phyloP scores from a whole-genome alignment of 345 rosid species.

The Raphanus sativus region DNA sequence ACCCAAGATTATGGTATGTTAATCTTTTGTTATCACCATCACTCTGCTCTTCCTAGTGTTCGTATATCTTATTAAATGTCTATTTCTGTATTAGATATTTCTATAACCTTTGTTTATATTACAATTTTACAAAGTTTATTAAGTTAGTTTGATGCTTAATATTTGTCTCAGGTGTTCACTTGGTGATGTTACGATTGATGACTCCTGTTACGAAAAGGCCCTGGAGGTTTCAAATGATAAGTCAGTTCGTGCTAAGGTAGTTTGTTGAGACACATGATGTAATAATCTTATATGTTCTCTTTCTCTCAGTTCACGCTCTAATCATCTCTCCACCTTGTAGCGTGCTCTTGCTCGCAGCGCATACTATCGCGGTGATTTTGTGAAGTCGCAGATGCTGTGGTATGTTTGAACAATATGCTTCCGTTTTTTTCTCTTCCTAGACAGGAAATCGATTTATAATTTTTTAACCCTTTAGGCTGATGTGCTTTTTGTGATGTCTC shows the following conservation, averaged over 20 bases:
- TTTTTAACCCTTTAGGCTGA: too few species aligned
- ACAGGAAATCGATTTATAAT: too few species aligned
- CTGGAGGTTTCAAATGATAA: conserved; percentile 80
- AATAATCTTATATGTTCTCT: conserved; percentile 1
- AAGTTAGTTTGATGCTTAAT: too few species aligned
- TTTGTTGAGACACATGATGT: conserved; percentile 2
- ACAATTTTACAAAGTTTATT: neutral
- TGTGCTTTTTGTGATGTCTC: conserved; percentile 12
- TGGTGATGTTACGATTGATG: conserved; percentile 77
- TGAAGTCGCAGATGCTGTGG: conserved; percentile 78
- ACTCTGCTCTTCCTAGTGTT: neutral
- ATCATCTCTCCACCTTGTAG: conserved; percentile 41
- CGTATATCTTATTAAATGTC: too few species aligned
- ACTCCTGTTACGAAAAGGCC: conserved; percentile 85
- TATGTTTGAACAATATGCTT: conserved; percentile 37
- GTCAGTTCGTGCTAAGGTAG: conserved; percentile 93
- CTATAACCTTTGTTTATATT: neutral
- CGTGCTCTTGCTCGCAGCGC: conserved; percentile 91
- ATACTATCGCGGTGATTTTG: conserved; percentile 80
- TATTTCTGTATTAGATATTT: conserved; percentile 6
- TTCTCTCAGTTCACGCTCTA: conserved; percentile 15
- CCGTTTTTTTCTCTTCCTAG: neutral
- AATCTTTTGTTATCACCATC: neutral
- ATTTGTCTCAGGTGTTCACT: conserved; percentile 71
- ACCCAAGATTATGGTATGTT: conserved; percentile 76